These are phyloP conservation scores for Metarhizium humberi DNA, from an alignment of 2,329 filamentous ascomycete species.

Conservation along the genomic window DNA sequence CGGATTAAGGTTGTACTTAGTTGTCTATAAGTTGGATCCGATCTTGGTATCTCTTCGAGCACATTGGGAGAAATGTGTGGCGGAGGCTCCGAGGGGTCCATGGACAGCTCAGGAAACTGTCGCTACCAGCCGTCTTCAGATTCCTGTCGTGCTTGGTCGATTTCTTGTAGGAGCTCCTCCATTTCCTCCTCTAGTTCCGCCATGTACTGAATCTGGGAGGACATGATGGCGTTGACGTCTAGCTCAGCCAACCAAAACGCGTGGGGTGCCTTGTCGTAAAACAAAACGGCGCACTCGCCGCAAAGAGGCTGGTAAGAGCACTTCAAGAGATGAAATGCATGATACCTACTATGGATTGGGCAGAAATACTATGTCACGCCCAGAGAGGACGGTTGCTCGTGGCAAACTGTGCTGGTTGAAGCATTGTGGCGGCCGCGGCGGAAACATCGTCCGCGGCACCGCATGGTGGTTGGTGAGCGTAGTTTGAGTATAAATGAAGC, in stretches of 20 bases:
- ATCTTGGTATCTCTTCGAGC: slow-evolving; percentile 12
- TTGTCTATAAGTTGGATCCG: slow-evolving; percentile 14
- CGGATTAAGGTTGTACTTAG: slow-evolving; percentile 13
- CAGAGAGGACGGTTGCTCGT: slow-evolving; percentile 8
- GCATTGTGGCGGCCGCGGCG: not conserved
- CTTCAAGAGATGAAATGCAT: slow-evolving; percentile 14
- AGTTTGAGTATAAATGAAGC: not conserved
- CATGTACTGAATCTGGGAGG: not conserved
- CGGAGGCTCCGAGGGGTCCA: not conserved
- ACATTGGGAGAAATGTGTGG: not conserved
- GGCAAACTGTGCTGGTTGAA: slow-evolving; percentile 9
- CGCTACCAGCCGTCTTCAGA: not conserved
- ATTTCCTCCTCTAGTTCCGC: slow-evolving; percentile 1
- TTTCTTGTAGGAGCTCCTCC: slow-evolving; percentile 2
- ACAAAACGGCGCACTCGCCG: slow-evolving; percentile 24
- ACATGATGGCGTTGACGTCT: slow-evolving; percentile 10
- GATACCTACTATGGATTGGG: slow-evolving; percentile 17
- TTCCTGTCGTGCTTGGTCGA: not conserved
- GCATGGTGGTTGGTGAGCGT: slow-evolving; percentile 6
- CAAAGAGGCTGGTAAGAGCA: slow-evolving; percentile 18
- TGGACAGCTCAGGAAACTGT: not conserved
- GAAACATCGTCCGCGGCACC: slow-evolving; percentile 18
- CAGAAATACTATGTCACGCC: slow-evolving; percentile 22
- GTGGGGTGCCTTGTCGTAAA: slow-evolving; percentile 10
- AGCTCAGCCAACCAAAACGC: slow-evolving; percentile 12